Conservation (phyloP, 2,329 filamentous ascomycete species). For the Colletotrichum lentis region DNA sequence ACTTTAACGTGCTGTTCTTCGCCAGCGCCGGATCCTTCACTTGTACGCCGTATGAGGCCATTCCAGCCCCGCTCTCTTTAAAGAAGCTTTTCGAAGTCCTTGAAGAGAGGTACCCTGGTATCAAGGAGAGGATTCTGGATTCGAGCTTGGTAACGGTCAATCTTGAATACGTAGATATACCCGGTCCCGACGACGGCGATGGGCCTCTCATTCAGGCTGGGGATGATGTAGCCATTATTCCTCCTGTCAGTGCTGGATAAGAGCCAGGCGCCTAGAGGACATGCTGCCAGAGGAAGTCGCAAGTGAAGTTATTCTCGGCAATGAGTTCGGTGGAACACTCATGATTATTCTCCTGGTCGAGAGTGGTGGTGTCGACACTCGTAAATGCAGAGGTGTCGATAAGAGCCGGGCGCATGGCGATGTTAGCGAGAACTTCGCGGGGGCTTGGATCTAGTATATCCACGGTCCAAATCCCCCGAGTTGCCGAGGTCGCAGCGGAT, state of each 20-base stretch:
- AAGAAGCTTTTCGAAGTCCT: constrained; percentile 70
- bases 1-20: constrained; percentile 86
- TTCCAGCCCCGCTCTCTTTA: constrained; percentile 72
- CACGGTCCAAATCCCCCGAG: constrained; percentile 17
- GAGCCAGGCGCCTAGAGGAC: too few species aligned
- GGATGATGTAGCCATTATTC: constrained; percentile 88
- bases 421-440: constrained; percentile 13
- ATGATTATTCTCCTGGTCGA: too few species aligned
- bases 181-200: constrained; percentile 50
- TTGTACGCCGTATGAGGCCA: constrained; percentile 68
- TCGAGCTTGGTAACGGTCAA: constrained; percentile 83
- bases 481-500: neutral
- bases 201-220: constrained; percentile 69
- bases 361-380: too few species aligned
- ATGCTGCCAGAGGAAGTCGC: too few species aligned
- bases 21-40: constrained; percentile 78
- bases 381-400: too few species aligned
- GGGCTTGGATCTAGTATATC: constrained; percentile 21
- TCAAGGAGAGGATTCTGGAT: constrained; percentile 71
- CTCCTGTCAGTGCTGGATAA: constrained; percentile 84
- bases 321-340: too few species aligned
- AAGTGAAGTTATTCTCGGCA: too few species aligned
- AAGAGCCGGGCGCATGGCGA: constrained; percentile 40
- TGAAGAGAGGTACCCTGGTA: constrained; percentile 74
- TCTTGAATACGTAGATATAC: constrained; percentile 79